Base-by-base conservation (phyloP, 345 rosid genomes). In the Rhodomyrtus tomentosa region DNA sequence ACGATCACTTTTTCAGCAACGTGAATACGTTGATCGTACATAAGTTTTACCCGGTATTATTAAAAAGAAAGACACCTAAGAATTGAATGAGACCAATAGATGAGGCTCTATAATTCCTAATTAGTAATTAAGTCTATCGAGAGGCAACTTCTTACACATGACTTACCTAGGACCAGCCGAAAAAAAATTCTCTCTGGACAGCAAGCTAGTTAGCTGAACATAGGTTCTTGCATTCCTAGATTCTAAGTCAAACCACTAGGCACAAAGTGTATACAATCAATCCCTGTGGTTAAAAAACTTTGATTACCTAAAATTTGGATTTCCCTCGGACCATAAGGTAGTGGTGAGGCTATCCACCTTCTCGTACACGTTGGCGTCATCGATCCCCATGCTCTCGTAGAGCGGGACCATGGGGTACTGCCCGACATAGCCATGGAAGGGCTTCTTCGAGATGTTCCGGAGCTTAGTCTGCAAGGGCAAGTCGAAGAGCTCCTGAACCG, bases 341-440 rank as follows among this genome's bases (percentile, higher is more conserved):
- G 82, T 20, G 8, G 92, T 84, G 27, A 90, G 82, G 82, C 62
- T 81, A 6, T 91, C 88, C 6, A 93, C 93, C 62, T 89, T 87
- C 20, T 81, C 88, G 11, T 42, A 55, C 25, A 84, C 48, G 50
- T 88, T 86, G 42, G 95, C 87, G 29, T 89, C 92, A 38, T 91
- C 93, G 82, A 93, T 92, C 32, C 93, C 95, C 87, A 94, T 87
- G 88, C 98, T 92, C 80, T 94, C 98, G 7, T 83, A 92, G 25
- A 93, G 59, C 29, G 98, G 93, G 22, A 88, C 91, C 68, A 81
- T 85, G 53, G 95, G 94, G 85, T 90, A 90, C 55, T 88, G 94
- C 54, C 93, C 95, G 1, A 91, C 89, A n/a, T 94, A 94, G 29
- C 93, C 95, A 81, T 90, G 91, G 56, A 51, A 91, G 0, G 93